phyloP scores from a whole-genome alignment of 1,284 basidiomycete genomes.

The Ganoderma meredithae region DNA sequence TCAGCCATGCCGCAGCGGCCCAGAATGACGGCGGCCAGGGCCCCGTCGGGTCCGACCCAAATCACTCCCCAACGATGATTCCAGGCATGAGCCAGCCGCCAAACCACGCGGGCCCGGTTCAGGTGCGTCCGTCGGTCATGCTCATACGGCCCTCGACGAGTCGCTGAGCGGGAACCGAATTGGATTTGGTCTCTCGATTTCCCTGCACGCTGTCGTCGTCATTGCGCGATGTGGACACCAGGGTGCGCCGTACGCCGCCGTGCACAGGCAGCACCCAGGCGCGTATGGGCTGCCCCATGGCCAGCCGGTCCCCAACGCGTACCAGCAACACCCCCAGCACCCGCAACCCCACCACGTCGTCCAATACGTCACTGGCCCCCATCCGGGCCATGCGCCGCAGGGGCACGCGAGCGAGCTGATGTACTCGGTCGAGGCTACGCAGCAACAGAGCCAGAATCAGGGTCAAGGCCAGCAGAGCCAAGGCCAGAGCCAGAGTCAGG shows the following conservation, averaged over 20 bases:
- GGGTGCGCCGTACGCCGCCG: slow-evolving; percentile 15
- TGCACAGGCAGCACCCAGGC: slow-evolving; percentile 22
- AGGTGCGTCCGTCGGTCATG: slow-evolving; percentile 20
- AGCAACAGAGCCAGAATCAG: slow-evolving; percentile 7
- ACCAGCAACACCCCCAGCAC: slow-evolving; percentile 8
- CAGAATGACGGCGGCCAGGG: slow-evolving; percentile 16
- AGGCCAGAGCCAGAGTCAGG: slow-evolving; percentile 4
- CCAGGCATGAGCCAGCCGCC: slow-evolving; percentile 31
- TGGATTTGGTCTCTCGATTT: neutral
- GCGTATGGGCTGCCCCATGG: slow-evolving; percentile 14
- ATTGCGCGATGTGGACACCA: neutral
- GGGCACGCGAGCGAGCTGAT: slow-evolving; percentile 16
- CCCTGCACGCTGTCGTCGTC: neutral
- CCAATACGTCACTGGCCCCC: slow-evolving; percentile 26
- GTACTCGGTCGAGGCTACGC: slow-evolving; percentile 15
- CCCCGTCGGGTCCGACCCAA: slow-evolving; percentile 27
- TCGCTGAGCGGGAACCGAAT: neutral
- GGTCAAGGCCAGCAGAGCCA: slow-evolving; percentile 3
- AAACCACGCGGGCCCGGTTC: slow-evolving; percentile 28
- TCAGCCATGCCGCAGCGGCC: slow-evolving; percentile 27
- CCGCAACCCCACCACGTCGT: slow-evolving; percentile 26
- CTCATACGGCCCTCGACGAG: neutral
- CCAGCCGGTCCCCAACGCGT: slow-evolving; percentile 17
- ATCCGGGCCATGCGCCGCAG: slow-evolving; percentile 9
- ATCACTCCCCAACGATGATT: slow-evolving; percentile 30